Conservation (phyloP, 352 stramenopile genomes). For the Peronospora farinosa region DNA sequence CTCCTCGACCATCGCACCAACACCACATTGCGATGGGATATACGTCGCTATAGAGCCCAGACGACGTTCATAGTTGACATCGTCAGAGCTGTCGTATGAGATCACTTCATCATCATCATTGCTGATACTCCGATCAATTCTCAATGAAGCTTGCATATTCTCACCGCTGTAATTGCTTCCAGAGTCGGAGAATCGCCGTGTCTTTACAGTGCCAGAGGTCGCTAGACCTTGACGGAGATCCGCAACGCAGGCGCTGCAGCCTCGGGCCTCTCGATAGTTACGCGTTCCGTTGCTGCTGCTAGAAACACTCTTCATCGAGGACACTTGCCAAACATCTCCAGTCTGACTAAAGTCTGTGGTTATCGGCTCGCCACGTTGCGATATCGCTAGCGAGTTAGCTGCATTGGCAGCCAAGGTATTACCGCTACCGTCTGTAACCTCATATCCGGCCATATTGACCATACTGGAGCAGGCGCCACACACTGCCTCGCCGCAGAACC, state of each 20-base stretch:
- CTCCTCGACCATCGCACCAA: conserved; percentile 20
- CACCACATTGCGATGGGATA: conserved; percentile 22
- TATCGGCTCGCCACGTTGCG: conserved; percentile 6
- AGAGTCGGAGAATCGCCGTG: conserved; percentile 14
- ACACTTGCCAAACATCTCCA: conserved; percentile 21
- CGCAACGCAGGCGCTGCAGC: conserved; percentile 31
- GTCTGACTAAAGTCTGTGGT: conserved; percentile 25
- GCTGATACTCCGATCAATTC: conserved; percentile 18
- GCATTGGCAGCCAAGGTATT: conserved; percentile 19
- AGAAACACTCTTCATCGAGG: conserved; percentile 1
- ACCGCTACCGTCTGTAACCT: conserved; percentile 25
- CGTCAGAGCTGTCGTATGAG: conserved; percentile 28
- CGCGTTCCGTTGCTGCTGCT: conserved; percentile 16
- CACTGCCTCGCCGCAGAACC: conserved; percentile 63
- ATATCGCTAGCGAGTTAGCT: conserved; percentile 9
- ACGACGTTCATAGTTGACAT: conserved; percentile 28
- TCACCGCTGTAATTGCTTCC: conserved; percentile 15
- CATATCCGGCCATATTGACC: conserved; percentile 39
- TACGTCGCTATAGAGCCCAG: conserved; percentile 31
- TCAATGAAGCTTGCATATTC: conserved; percentile 18
- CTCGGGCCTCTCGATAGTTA: conserved; percentile 16
- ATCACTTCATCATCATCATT: conserved; percentile 25
- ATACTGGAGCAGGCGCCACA: conserved; percentile 60
- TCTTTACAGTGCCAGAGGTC: conserved; percentile 11
- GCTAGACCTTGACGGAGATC: conserved; percentile 31